phyloP scores from a whole-genome alignment of 768 basidiomycete genomes.

The Leccinum fibrillosum region DNA sequence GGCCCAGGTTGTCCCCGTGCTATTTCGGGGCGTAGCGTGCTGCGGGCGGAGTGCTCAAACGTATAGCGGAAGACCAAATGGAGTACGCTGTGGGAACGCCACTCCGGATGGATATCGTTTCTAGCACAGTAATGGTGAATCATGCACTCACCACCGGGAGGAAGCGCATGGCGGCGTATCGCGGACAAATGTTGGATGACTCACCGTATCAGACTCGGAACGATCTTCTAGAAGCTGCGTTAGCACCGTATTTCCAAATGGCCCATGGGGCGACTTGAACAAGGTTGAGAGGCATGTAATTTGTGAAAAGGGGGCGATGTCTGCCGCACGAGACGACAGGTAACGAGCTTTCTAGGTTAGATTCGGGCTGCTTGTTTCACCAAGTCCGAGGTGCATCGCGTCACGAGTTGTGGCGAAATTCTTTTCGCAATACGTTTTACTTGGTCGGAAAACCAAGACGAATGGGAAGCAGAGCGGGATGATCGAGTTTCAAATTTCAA shows the following conservation, averaged over 20 bases:
- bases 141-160: not conserved
- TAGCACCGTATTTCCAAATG: not conserved
- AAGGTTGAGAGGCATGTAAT: not conserved
- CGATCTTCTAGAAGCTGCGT: not conserved
- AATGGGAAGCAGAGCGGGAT: not conserved
- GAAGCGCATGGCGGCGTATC: conserved; percentile 1
- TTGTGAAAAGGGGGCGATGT: not conserved
- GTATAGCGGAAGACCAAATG: conserved; percentile 5
- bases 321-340: not conserved
- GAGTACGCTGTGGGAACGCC: not conserved
- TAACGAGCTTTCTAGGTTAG: not conserved
- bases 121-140: not conserved
- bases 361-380: not conserved
- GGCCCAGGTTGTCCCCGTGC: not conserved
- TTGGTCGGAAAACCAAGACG: not conserved
- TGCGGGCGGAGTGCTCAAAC: not conserved
- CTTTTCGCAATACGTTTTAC: not conserved
- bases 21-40: not conserved
- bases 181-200: not conserved
- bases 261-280: conserved; percentile 13
- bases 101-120: not conserved
- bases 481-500: not conserved
- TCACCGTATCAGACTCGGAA: not conserved
- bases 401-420: not conserved
- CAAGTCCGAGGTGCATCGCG: too few species aligned